Conservation (phyloP, 1,284 basidiomycete species). For the Polyporus tsugae region DNA sequence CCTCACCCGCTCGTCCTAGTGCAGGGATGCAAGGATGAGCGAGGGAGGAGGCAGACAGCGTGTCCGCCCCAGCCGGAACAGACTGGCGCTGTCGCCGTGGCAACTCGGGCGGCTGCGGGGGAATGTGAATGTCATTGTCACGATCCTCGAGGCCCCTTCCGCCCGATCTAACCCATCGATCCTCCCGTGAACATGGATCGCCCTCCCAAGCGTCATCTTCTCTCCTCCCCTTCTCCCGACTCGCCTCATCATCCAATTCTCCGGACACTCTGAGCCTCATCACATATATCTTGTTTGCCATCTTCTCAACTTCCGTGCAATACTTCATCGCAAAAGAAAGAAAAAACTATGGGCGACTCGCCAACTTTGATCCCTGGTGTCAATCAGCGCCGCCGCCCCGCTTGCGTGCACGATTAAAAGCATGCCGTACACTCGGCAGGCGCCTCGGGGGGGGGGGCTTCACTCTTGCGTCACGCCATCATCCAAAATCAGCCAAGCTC, state of each 20-base stretch:
- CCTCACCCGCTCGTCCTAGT: neutral
- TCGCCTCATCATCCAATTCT: neutral
- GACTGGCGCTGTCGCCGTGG: conserved; percentile 22
- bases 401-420: neutral
- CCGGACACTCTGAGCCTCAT: neutral
- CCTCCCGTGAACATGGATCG: conserved; percentile 25
- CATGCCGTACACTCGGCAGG: neutral
- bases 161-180: conserved; percentile 24
- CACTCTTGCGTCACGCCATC: neutral
- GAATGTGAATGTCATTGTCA: no score
- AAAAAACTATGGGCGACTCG: conserved; percentile 3
- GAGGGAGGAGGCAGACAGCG: conserved; percentile 2
- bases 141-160: conserved; percentile 22
- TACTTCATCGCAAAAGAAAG: neutral
- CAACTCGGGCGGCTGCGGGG: conserved; percentile 18
- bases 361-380: conserved; percentile 11
- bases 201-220: neutral
- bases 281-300: neutral
- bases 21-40: neutral
- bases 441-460: neutral
- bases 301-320: neutral
- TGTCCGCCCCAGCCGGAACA: conserved; percentile 10
- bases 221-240: neutral
- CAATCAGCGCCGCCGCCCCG: conserved; percentile 8
- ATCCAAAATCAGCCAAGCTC: neutral